Evolutionary conservation across 345 rosid genomes (phyloP).

Genomic region (Syzygium aromaticum): DNA sequence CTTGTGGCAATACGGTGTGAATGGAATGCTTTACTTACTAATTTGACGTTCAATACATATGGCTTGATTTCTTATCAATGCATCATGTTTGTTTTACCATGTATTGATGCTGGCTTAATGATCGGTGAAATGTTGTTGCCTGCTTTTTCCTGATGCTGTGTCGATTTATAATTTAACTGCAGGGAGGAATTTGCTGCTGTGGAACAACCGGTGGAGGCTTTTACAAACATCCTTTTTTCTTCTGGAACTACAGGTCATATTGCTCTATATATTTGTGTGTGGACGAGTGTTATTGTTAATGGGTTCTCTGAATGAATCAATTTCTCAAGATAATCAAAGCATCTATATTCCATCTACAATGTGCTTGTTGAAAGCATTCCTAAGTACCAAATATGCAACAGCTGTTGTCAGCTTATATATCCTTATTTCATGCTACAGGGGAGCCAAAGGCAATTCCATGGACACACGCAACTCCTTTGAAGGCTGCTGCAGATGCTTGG

Average conservation of each 20-base stretch:
- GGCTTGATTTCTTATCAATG: background rate
- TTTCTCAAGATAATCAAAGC: background rate
- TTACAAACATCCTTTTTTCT: slow-evolving; percentile 85
- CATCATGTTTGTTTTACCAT: background rate
- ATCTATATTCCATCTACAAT: background rate
- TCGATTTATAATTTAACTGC: slow-evolving; percentile 16
- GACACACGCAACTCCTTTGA: slow-evolving; percentile 65
- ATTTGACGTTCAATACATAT: background rate
- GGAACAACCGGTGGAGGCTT: slow-evolving; percentile 69
- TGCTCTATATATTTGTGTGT: background rate
- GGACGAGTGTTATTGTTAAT: background rate
- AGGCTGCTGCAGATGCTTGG: slow-evolving; percentile 99
- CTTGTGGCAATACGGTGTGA: background rate
- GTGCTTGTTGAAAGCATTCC: background rate
- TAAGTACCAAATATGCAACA: background rate
- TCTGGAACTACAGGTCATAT: slow-evolving; percentile 91
- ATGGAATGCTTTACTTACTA: background rate
- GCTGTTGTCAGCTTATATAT: background rate
- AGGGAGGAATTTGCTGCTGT: slow-evolving; percentile 61
- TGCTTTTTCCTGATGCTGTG: background rate
- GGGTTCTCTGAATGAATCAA: background rate
- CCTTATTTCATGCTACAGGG: slow-evolving; percentile 44
- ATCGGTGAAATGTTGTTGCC: background rate
- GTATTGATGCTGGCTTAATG: background rate
- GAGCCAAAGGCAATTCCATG: slow-evolving; percentile 99